Evolutionary conservation across 2,329 filamentous ascomycete species (phyloP), one percentile per base, ranked within the genome.

Genomic region (Blumeriella jaapii): DNA sequence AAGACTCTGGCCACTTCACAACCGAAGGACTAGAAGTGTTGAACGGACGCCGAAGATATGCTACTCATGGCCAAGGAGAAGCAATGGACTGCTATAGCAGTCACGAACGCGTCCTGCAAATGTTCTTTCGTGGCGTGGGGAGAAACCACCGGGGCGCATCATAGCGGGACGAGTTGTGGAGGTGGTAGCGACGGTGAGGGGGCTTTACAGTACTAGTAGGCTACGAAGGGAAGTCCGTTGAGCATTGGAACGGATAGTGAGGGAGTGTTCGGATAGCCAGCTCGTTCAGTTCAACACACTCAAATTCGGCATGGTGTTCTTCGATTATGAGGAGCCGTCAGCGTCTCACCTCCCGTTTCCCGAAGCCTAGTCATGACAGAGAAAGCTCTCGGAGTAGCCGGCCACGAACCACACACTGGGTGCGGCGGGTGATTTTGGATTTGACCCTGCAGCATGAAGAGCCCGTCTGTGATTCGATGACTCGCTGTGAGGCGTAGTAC

Each of bases 71-170:
- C 61, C 14, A 46, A 45, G 24, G 45, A 46, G 4, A 55, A 55
- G 15, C 52, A 55, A 54, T 70, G 65, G 61, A 70, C 59, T 4
- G 63, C 70, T 39, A 59, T 65, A 34, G 57, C 68, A 36, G 67
- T 74, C 6, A 65, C 65, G 2, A 55, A 51, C 34, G 65, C 67
- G 0, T 73, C 72, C 44, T 71, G 67, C 45, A 72, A 72, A 50
- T 56, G 65, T 17, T 66, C 69, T 4, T 59, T 65, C 3, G 64
- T 68, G 13, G 69, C 68, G 10, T 62, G 58, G 50, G 61, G 61
- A 11, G 57, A 61, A 28, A 60, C 58, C 0, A 53, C 30, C 14
- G 46, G 44, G 27, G 48, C 50, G 5, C 50, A 52, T 31, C 48
- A 54, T 30, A 46, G 44, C 38, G 50, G 49, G 2, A 48, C 44